phyloP scores from a whole-genome alignment of 2,329 filamentous ascomycete genomes.

The Niveomyces coronatus region DNA sequence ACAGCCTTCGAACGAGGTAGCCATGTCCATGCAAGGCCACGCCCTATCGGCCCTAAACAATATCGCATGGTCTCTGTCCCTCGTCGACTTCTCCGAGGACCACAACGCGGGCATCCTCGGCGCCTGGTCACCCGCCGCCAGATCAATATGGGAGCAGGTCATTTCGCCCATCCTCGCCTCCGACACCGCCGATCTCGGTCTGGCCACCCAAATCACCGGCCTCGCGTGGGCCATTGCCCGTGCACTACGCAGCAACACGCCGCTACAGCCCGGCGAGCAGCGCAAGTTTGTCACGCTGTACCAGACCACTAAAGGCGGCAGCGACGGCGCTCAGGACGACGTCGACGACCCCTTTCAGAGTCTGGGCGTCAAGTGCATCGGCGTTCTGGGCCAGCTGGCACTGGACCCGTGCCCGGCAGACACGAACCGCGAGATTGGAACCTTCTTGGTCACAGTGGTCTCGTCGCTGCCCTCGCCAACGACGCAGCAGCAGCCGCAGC shows the following conservation, averaged over 20 bases:
- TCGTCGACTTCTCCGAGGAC: slow-evolving; percentile 47
- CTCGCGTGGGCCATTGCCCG: slow-evolving; percentile 56
- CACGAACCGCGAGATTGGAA: slow-evolving; percentile 52
- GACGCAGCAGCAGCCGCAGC: no score
- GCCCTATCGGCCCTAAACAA: slow-evolving; percentile 55
- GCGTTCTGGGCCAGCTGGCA: slow-evolving; percentile 54
- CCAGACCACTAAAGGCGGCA: slow-evolving; percentile 40
- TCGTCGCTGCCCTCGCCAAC: slow-evolving; percentile 38
- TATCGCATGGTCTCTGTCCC: slow-evolving; percentile 55
- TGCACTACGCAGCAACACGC: slow-evolving; percentile 36
- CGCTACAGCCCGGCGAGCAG: slow-evolving; percentile 43
- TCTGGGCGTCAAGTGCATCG: slow-evolving; percentile 56
- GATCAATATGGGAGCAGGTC: slow-evolving; percentile 46
- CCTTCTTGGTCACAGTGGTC: slow-evolving; percentile 49
- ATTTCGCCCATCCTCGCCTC: slow-evolving; percentile 47
- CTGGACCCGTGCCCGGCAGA: slow-evolving; percentile 40
- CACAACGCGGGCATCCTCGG: slow-evolving; percentile 40
- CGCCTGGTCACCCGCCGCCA: slow-evolving; percentile 44
- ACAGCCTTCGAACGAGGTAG: slow-evolving; percentile 29
- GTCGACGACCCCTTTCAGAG: slow-evolving; percentile 48
- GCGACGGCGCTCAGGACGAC: slow-evolving; percentile 13
- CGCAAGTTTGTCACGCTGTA: slow-evolving; percentile 56
- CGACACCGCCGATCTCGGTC: slow-evolving; percentile 49
- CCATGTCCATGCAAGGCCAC: slow-evolving; percentile 36
- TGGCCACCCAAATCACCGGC: slow-evolving; percentile 54